These are phyloP conservation scores for Coemansia sp. DNA, from an alignment of 192 early-diverging fungal genomes.

Conservation along the genomic window DNA sequence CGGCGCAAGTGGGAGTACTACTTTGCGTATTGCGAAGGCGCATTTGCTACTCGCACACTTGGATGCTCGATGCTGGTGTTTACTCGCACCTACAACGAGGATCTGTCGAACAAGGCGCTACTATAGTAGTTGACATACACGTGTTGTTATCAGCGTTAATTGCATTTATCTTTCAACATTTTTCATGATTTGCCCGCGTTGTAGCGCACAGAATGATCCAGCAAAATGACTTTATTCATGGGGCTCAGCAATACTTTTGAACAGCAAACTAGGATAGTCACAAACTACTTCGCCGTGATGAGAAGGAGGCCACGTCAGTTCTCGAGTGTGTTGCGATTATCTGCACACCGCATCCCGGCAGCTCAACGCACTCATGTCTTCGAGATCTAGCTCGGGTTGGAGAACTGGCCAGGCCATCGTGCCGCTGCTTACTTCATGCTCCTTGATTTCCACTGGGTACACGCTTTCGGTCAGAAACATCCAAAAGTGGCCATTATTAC, in stretches of 20 bases:
- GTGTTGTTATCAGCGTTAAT: background rate
- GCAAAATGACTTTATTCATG: background rate
- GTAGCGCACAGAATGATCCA: background rate
- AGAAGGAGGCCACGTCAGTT: no score
- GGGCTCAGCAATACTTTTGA: background rate
- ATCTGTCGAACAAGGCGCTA: constrained; percentile 7
- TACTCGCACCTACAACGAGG: constrained; percentile 53
- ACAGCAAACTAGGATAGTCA: background rate
- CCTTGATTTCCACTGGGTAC: constrained; percentile 48
- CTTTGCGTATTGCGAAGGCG: constrained; percentile 81
- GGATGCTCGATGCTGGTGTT: constrained; percentile 64
- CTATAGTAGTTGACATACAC: background rate
- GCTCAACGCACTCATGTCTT: constrained; percentile 23
- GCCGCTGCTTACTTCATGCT: constrained; percentile 1
- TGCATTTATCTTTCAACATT: background rate
- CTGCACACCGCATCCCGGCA: constrained; percentile 46
- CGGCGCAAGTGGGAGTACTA: constrained; percentile 79
- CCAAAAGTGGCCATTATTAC: constrained; percentile 98
- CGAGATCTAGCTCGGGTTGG: constrained; percentile 31
- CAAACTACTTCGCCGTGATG: background rate
- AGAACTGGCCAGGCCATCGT: constrained; percentile 24
- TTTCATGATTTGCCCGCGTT: background rate
- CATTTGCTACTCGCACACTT: constrained; percentile 69
- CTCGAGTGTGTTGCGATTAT: background rate
- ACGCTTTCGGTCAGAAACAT: constrained; percentile 89